Conservation (phyloP, 495 filamentous ascomycete species). For the Penicillium egyptiacum region DNA sequence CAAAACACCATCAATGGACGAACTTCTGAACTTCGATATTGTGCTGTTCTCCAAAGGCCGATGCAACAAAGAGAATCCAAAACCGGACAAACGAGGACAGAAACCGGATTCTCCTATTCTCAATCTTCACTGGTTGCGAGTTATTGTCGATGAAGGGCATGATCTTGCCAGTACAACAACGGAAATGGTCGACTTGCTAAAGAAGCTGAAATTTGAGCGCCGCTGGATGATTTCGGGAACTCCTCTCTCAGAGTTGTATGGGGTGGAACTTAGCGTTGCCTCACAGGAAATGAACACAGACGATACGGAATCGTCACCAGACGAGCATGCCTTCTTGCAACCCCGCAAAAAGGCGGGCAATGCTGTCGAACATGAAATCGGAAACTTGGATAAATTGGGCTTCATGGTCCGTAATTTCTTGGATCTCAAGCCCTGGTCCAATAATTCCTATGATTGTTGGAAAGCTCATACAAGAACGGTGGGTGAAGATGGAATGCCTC, state of each 20-base stretch:
- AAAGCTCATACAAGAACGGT: conserved; percentile 70
- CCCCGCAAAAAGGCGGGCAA: conserved; percentile 40
- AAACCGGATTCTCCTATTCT: conserved; percentile 57
- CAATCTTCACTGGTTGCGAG: conserved; percentile 74
- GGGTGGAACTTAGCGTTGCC: conserved; percentile 64
- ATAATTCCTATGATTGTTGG: conserved; percentile 71
- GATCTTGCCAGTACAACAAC: conserved; percentile 61
- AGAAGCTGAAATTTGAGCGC: conserved; percentile 66
- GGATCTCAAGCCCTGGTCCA: conserved; percentile 74
- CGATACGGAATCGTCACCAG: conserved; percentile 35
- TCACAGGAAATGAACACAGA: conserved; percentile 45
- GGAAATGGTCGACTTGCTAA: conserved; percentile 63
- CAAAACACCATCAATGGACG: conserved; percentile 57
- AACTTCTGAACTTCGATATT: conserved; percentile 71
- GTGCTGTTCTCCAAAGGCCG: conserved; percentile 72
- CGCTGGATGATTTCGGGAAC: conserved; percentile 93
- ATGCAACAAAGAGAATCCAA: conserved; percentile 62
- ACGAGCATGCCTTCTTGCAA: conserved; percentile 32
- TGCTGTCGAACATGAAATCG: conserved; percentile 54
- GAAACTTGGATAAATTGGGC: conserved; percentile 74
- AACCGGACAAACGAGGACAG: neutral
- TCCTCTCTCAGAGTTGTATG: conserved; percentile 79
- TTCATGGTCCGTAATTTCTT: conserved; percentile 69
- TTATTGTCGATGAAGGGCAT: conserved; percentile 93
- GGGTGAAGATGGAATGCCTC: conserved; percentile 50